Evolutionary conservation across 2,329 filamentous ascomycete genomes (phyloP), one percentile per base, ranked within the genome.

Genomic region (Volutella citrinella): DNA sequence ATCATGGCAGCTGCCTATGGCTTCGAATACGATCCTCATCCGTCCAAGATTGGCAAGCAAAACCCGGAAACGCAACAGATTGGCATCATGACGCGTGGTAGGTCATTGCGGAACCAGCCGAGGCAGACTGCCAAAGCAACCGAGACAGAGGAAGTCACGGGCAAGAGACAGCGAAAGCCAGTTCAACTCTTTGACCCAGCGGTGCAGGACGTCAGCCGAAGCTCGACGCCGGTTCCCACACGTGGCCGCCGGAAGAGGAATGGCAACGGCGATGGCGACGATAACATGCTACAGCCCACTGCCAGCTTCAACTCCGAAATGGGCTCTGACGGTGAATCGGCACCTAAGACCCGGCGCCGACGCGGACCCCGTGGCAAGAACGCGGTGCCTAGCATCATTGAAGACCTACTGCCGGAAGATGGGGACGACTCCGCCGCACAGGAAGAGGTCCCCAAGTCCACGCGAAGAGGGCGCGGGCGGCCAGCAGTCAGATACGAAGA

Each of bases 1-100:
- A 64, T 79, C 41, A 74, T 77, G 68, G 76, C 78, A 7, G 66
- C 73, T 40, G 66, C 70, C 3, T 82, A 81, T 48, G 71, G 73
- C 12, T 80, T 81, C 46, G 73, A 79, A 40, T 78, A 80, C 45
- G 77, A 81, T 45, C 66, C 72, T 9, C 72, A 77, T 32, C 68
- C 71, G 4, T 69, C 69, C 40, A 76, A 75, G 55, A 66, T 80
- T 38, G 76, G 77, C 14, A 65, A 66, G 21, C 80, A 83, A 51
- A 76, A 81, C 39, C 75, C 76, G 1, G 61, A 74, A 21, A 68
- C 65, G 9, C 76, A 81, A 45, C 61, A 64, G 20, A 54, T 51
- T 15, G 75, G 76, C 17, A 63, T 70, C 38, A 68, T 70, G 44
- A 76, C 75, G 29, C 68, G 69, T 12, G 62, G 61, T 5, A 67